Evolutionary conservation across 768 basidiomycete species (phyloP), one percentile per base, ranked within the genome.

Genomic region (Auriculariales sp.): DNA sequence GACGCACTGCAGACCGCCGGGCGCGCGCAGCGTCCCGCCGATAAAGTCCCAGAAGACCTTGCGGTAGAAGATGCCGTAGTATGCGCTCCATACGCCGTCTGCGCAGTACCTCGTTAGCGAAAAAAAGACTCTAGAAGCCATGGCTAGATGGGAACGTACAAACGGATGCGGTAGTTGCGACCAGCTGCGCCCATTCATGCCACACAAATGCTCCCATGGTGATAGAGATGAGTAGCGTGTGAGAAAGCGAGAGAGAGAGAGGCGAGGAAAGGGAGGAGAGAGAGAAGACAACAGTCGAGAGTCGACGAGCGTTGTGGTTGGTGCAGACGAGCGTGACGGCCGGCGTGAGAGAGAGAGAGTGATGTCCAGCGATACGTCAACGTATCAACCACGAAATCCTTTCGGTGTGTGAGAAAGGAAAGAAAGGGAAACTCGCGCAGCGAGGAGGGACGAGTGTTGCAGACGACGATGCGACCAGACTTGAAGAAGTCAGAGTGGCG

Each of bases 1-100:
- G 12, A 79, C 81, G 60, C 55, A 87, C 85, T 87, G 83, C 24
- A 85, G 50, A 48, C 85, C 85, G 67, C 85, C 85, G 25, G 85
- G 85, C 61, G 77, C 73, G 53, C 84, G 81, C 52, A 88, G 61
- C 51, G 73, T 81, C 44, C 85, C 90, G 52, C 78, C 81, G 15
- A 90, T 68, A 61, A 94, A 89, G 69, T 94, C 91, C 85, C 87
- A 94, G 68, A 94, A 92, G 75, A 89, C 94, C 68, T 94, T 94
- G 65, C 89, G 85, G 68, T 79, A 91, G 57, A 83, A 68, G 12
- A 92, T 63, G 15, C 79, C 91, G 67, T 77, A 93, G 66, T 85
- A 81, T 30, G 75, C 70, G 12, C 84, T 80, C 88, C 86, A 89
- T 10, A 89, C 68, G 51, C 79, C 76, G 62, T 87, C 87, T 89